Base-by-base conservation (phyloP, 352 stramenopile genomes). In the Salisapilia sapeloensis region DNA sequence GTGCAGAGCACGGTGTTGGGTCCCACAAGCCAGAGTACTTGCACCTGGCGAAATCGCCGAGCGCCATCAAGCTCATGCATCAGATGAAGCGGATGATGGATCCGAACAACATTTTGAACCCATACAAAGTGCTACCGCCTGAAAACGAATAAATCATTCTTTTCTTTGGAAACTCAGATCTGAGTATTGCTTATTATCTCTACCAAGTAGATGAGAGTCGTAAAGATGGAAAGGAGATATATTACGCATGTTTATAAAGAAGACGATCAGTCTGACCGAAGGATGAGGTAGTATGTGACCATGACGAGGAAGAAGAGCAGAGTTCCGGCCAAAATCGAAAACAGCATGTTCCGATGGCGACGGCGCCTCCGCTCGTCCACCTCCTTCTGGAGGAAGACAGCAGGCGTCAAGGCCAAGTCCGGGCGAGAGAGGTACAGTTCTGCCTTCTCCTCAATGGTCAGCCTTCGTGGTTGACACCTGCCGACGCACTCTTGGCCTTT, bases 1-100 rank as follows among this genome's bases (percentile, higher is more conserved):
- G 82, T 33, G 92, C 94, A 17, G 94, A 99, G 55, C 94, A 99
- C 56, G 93, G 93, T 30, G 78, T 99, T 29, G 94, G 94, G 18
- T 77, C 86, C 40, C 80, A 93, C 53, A 99, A 99, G 55, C 66
- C 81, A 13, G 35, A 65, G 29, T 94, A 71, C 42, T 48, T 97
- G 11, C 42, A 71, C 35, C 8, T 83, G 40, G 85, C 81, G 40
- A 96, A 96, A 52, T 75, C 71, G 10, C 24, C 44, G 14, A 60
- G 51, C 32, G 67, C 74, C 19, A 76, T 98, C 39, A 44, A 60
- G 24, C 53, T 95, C 12, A 98, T 99, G 93, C 46, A 56, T 35
- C 45, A 72, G 27, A 74, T 98, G 41, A 98, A 98, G 58, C 33
- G 32, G 6, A 62, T 94, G 47, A 94, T 98, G 62, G 93, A 99